Evolutionary conservation across 2,329 filamentous ascomycete species (phyloP).

Genomic region (Cercospora zeae-maydis): DNA sequence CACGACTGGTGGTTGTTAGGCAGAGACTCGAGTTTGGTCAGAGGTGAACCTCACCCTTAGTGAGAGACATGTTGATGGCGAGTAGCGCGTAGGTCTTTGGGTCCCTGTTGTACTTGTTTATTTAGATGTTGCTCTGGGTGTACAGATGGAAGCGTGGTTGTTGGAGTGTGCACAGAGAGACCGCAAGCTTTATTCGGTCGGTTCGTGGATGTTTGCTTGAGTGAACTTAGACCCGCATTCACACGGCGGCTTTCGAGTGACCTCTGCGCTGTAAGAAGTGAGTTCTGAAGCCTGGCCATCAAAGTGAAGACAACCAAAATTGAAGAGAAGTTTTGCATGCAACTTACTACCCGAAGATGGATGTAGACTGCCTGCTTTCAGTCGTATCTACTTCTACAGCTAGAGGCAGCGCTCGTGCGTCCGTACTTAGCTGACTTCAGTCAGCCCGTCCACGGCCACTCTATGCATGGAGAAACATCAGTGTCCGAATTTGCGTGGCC

Average conservation of each 20-base stretch:
- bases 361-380: conserved; percentile 9
- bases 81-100: background rate
- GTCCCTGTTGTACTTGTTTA: background rate
- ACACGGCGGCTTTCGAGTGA: background rate
- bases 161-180: background rate
- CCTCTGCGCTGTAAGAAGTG: background rate
- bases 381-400: conserved; percentile 8
- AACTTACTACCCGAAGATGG: background rate
- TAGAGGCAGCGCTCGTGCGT: background rate
- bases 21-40: background rate
- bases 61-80: background rate
- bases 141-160: background rate
- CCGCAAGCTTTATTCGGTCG: background rate
- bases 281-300: background rate
- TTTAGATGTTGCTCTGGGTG: background rate
- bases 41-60: background rate
- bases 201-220: background rate
- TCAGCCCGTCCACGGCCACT: background rate
- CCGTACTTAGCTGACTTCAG: background rate
- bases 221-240: background rate
- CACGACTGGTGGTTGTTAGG: background rate
- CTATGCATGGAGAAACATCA: background rate
- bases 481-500: background rate
- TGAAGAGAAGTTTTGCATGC: background rate
- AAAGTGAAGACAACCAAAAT: background rate